Conservation (phyloP, 768 basidiomycete genomes). For the Lentinula sp. region DNA sequence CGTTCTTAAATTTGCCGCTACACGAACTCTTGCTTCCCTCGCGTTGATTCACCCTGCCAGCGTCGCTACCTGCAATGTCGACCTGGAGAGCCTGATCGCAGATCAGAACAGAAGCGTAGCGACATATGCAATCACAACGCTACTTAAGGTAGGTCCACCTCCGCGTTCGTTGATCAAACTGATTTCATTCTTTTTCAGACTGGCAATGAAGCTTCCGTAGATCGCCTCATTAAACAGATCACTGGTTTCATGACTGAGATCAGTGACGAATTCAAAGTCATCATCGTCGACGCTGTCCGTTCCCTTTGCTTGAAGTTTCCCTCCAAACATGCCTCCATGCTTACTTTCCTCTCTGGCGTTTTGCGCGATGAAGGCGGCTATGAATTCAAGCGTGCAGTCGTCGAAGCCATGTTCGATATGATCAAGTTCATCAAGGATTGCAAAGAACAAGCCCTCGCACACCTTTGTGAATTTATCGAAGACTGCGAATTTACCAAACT, state of each 20-base stretch:
- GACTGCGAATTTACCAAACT: constrained; percentile 99
- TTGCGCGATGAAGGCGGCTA: constrained; percentile 98
- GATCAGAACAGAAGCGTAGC: constrained; percentile 95
- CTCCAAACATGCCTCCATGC: constrained; percentile 93
- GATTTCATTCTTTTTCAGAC: constrained; percentile 48
- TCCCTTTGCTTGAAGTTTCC: constrained; percentile 99
- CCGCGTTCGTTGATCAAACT: constrained; percentile 5
- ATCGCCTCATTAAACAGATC: constrained; percentile 98
- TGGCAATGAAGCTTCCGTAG: constrained; percentile 97
- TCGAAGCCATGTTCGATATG: constrained; percentile 99
- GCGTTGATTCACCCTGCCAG: constrained; percentile 81
- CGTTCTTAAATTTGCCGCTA: constrained; percentile 94
- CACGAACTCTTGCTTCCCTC: constrained; percentile 87
- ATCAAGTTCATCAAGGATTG: constrained; percentile 94
- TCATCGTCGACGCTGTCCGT: constrained; percentile 97
- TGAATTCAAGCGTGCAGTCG: constrained; percentile 98
- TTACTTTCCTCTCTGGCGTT: constrained; percentile 93
- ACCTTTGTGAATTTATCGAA: constrained; percentile 99
- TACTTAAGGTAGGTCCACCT: constrained; percentile 69
- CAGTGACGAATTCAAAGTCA: constrained; percentile 99
- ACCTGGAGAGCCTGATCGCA: constrained; percentile 93
- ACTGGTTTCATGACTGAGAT: constrained; percentile 99
- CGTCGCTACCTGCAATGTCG: constrained; percentile 91
- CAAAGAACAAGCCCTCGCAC: constrained; percentile 96
- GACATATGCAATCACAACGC: constrained; percentile 96